A percentile compares a stretch with the other conserved stretches of the same genome.
Conservation (phyloP, 305 asterid genomes). For the Fraxinus floribunda region DNA sequence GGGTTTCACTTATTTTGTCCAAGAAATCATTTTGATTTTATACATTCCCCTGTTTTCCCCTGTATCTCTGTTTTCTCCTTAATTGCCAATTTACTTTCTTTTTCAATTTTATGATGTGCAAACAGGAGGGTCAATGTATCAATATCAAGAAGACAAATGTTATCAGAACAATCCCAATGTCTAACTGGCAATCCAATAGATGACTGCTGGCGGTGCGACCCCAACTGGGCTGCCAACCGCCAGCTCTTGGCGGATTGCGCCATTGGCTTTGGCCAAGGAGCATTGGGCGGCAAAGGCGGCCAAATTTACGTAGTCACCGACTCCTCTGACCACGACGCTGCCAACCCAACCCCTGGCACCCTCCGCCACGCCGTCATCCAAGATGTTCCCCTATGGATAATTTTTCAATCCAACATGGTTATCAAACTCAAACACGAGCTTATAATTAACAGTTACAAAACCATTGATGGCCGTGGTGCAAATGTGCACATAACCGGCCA, state of each 20-base stretch:
- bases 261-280: slow-evolving; percentile 51
- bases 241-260: slow-evolving; percentile 54
- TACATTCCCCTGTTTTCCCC: background rate
- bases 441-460: slow-evolving; percentile 64
- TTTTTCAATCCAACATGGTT: slow-evolving; percentile 57
- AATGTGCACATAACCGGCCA: slow-evolving; percentile 74
- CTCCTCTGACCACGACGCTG: slow-evolving; percentile 67
- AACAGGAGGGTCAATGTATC: slow-evolving; percentile 64
- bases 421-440: slow-evolving; percentile 76
- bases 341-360: slow-evolving; percentile 72
- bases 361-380: slow-evolving; percentile 83
- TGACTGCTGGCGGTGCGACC: slow-evolving; percentile 70
- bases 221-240: slow-evolving; percentile 50
- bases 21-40: background rate
- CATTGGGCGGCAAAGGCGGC: slow-evolving; percentile 82
- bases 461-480: slow-evolving; percentile 86
- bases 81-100: background rate
- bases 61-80: background rate
- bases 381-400: slow-evolving; percentile 78
- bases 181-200: slow-evolving; percentile 63
- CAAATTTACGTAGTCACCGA: slow-evolving; percentile 62
- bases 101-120: background rate
- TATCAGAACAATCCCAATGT: slow-evolving; percentile 38
- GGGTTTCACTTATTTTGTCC: slow-evolving; percentile 11
- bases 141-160: slow-evolving; percentile 40